Percentiles rank a stretch among this genome's conserved stretches.
phyloP scores from a whole-genome alignment of 2,329 filamentous ascomycete genomes.

The Diaporthe amygdali region DNA sequence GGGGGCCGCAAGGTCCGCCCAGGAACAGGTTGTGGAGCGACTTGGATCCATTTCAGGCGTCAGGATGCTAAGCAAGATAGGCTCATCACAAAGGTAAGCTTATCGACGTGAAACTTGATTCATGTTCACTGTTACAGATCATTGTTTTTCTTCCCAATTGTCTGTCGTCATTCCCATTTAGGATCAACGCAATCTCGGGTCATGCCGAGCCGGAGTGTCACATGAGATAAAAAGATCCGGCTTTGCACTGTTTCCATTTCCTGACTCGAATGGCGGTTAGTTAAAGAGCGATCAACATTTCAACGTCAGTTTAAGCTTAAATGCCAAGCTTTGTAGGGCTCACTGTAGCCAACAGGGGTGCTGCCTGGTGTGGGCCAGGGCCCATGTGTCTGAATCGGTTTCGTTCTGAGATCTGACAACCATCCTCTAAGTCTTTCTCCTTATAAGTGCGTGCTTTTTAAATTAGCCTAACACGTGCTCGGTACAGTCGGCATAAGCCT shows the following conservation, averaged over 20 bases:
- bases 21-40: neutral
- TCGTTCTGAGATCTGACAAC: neutral
- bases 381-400: neutral
- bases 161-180: neutral
- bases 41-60: neutral
- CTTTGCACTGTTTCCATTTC: neutral
- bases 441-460: neutral
- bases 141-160: neutral
- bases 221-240: neutral
- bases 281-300: neutral
- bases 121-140: neutral
- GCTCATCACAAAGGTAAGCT: neutral
- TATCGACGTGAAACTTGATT: neutral
- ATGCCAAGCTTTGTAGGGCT: neutral
- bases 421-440: neutral
- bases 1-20: neutral
- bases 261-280: neutral
- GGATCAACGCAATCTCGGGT: neutral
- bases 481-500: neutral
- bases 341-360: neutral
- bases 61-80: neutral
- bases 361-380: neutral
- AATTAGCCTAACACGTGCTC: neutral
- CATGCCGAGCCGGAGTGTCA: neutral
- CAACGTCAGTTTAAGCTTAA: constrained; percentile 3